Conservation (phyloP, 495 filamentous ascomycete genomes). For the Aspergillus sclerotiicarbonarius region DNA sequence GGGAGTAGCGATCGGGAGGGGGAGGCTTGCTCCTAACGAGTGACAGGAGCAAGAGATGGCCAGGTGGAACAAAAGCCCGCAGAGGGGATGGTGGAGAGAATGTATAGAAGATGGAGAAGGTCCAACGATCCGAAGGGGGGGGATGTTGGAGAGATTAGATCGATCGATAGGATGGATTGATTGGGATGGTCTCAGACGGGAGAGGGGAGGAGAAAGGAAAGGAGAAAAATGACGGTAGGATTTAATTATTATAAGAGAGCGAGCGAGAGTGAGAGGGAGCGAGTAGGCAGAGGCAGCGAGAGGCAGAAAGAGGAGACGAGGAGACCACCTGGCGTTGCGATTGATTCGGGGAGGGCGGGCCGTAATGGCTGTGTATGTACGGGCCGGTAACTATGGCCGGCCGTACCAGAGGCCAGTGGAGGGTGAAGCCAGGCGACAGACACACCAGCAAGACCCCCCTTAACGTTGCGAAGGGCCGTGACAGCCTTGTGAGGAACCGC, state of each 20-base stretch:
- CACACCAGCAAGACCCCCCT: no score
- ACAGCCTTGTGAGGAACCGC: neutral
- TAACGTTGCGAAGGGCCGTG: neutral
- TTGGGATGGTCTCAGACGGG: constrained; percentile 12
- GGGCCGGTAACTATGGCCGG: neutral
- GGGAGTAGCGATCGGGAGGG: constrained; percentile 11
- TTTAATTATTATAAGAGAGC: constrained; percentile 4
- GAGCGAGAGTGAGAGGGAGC: constrained; percentile 10
- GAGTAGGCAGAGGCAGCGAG: neutral
- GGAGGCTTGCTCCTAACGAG: constrained; percentile 17
- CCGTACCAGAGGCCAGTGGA: no score
- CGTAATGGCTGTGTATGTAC: neutral
- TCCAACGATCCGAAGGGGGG: neutral
- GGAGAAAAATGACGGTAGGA: constrained; percentile 14
- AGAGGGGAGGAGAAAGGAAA: constrained; percentile 9
- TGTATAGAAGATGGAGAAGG: neutral
- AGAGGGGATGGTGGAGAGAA: neutral
- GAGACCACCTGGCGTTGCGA: constrained; percentile 29
- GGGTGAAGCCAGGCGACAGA: no score
- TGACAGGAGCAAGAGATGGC: constrained; percentile 7
- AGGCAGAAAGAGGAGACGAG: constrained; percentile 6
- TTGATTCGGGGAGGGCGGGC: constrained; percentile 2
- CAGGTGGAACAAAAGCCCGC: constrained; percentile 3
- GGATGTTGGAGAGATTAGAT: neutral
- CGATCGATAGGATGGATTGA: constrained; percentile 11